phyloP scores from a whole-genome alignment of 164 flowering plant genomes.

The Nelumbo lutea region DNA sequence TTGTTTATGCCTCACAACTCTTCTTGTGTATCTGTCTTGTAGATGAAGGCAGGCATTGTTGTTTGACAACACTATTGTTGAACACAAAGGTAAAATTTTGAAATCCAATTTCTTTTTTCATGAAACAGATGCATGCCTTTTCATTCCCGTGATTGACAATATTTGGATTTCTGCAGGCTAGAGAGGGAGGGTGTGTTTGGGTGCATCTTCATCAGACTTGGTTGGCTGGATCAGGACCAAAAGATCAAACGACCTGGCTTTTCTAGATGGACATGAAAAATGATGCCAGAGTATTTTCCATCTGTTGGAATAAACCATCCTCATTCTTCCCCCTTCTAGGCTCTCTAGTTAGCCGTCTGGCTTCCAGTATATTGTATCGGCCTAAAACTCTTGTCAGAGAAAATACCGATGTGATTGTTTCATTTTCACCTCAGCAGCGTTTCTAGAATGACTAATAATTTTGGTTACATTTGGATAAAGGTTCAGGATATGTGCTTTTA shows the following conservation, averaged over 20 bases:
- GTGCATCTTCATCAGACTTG: constrained; percentile 60
- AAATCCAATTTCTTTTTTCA: neutral
- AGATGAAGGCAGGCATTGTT: constrained; percentile 45
- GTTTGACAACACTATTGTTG: constrained; percentile 36
- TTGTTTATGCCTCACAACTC: neutral
- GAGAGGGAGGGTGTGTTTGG: constrained; percentile 29
- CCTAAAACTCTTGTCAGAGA: too few species aligned
- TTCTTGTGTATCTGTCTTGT: constrained; percentile 7
- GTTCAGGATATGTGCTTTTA: too few species aligned
- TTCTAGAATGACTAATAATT: too few species aligned
- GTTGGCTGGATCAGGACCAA: constrained; percentile 32
- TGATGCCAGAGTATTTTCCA: neutral
- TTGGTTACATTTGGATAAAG: too few species aligned
- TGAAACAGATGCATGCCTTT: neutral
- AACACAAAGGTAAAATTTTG: constrained; percentile 34
- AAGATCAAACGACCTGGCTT: constrained; percentile 30
- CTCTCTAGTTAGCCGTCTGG: too few species aligned
- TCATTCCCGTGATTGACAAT: neutral
- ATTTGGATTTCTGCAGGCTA: constrained; percentile 17
- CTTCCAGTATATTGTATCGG: too few species aligned
- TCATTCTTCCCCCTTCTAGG: neutral
- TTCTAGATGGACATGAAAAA: constrained; percentile 20
- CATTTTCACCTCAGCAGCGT: too few species aligned
- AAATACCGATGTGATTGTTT: too few species aligned
- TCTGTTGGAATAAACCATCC: neutral